phyloP scores from a whole-genome alignment of 805 yeast species.

The Saturnispora besseyi region DNA sequence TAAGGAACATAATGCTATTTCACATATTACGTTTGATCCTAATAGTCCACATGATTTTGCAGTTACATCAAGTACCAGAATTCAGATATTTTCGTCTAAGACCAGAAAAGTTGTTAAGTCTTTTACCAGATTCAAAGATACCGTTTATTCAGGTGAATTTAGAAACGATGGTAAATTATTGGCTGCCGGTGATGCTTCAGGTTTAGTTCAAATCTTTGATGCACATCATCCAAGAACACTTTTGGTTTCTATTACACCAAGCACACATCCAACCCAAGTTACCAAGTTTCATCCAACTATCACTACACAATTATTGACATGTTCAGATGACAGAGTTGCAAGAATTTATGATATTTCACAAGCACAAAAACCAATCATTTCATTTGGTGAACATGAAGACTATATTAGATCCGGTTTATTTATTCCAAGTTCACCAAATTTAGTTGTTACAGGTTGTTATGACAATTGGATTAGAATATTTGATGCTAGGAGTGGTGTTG shows the following conservation, averaged over 20 bases:
- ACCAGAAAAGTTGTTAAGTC: slow-evolving; percentile 88
- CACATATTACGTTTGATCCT: slow-evolving; percentile 83
- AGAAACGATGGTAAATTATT: slow-evolving; percentile 84
- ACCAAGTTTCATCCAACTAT: slow-evolving; percentile 81
- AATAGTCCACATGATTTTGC: slow-evolving; percentile 85
- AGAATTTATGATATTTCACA: slow-evolving; percentile 83
- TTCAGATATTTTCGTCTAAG: slow-evolving; percentile 88
- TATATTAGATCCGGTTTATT: slow-evolving; percentile 78
- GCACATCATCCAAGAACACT: slow-evolving; percentile 65
- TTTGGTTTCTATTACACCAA: slow-evolving; percentile 72
- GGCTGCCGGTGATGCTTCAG: slow-evolving; percentile 94
- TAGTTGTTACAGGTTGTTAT: slow-evolving; percentile 89
- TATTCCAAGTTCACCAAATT: slow-evolving; percentile 57
- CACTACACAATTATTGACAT: slow-evolving; percentile 69
- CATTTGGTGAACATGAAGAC: slow-evolving; percentile 72
- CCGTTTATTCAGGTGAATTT: slow-evolving; percentile 86
- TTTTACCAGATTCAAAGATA: slow-evolving; percentile 79
- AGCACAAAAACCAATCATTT: slow-evolving; percentile 60
- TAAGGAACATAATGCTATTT: slow-evolving; percentile 87
- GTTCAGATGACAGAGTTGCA: slow-evolving; percentile 84
- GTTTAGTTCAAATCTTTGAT: slow-evolving; percentile 85
- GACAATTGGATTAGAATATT: slow-evolving; percentile 80
- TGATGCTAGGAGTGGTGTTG: slow-evolving; percentile 56
- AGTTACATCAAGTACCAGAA: slow-evolving; percentile 81
- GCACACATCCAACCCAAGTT: slow-evolving; percentile 84